Evolutionary conservation across 176 grass and related monocot species (phyloP), one percentile per base, ranked within the genome.

Genomic region (Carex myosuroides): DNA sequence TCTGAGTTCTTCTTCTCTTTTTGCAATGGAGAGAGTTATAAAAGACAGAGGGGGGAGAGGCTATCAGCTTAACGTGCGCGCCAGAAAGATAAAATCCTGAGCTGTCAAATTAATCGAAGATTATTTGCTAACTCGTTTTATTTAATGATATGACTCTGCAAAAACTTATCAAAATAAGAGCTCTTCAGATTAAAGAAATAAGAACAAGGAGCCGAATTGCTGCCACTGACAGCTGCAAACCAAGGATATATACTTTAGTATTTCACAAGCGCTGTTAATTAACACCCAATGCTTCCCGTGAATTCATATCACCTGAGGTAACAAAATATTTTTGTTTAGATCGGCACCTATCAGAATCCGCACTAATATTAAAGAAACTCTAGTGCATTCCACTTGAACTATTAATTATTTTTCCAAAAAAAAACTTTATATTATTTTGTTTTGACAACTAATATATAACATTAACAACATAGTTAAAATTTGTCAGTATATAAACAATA

Each of bases 1-100:
- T 39, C 37, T 83, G 62, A 32, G 39, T 20, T 59, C 12, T 80
- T 32, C 58, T 64, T 83, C 69, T 83, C 3, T 83, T 46, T 66
- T 67, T 53, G 64, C 50, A 83, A 53, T 83, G 41, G 61, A 18
- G 73, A 24, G 66, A 46, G 41, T 52, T 68, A 54, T 83, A 68
- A 69, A 65, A 83, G 41, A 53, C 82, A 88, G 5, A 63, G 13
- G 16, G 76, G 58, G 46, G 56, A 68, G 67, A 30, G 84, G 46
- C 11, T 50, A 50, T 50, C 46, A 46, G 42, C 74, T 92, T 83
- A 92, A 95, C 93, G 93, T 95, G 93, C 93, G 90, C 90, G 88
- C 85, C 90, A 95, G 86, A 81, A 91, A 86, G 89, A 81, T 73
- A 82, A 76, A 77, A 63, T 71, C 55, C 68, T 65, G 84, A 95